A percentile compares a stretch with the other conserved stretches of the same genome.
These are phyloP conservation scores for Lactuca saligna DNA, from an alignment of 129 eudicot genomes.

Conservation along the genomic window DNA sequence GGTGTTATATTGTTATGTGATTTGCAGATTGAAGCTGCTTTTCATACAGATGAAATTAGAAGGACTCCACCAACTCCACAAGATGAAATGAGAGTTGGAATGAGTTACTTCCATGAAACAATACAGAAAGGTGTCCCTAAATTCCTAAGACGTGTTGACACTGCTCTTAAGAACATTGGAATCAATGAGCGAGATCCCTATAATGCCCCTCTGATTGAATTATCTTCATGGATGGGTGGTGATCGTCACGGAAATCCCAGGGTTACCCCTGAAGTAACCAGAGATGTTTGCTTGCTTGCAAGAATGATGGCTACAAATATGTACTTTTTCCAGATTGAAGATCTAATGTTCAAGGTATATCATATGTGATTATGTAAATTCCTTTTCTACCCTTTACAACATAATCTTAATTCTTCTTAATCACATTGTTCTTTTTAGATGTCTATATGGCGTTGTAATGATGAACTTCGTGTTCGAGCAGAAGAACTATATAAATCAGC, in stretches of 20 bases:
- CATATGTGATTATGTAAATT: not conserved
- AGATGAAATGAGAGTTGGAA: constrained; percentile 99
- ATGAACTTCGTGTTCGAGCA: constrained; percentile 86
- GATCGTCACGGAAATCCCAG: constrained; percentile 99
- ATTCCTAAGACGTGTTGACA: constrained; percentile 91
- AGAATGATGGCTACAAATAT: constrained; percentile 99
- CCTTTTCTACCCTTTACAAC: not conserved
- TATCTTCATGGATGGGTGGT: constrained; percentile 99
- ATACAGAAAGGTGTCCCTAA: constrained; percentile 98
- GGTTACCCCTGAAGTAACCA: constrained; percentile 95
- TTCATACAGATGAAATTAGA: constrained; percentile 93
- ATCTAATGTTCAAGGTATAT: constrained; percentile 92
- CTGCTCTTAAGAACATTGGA: constrained; percentile 95
- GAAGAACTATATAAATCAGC: constrained; percentile 70
- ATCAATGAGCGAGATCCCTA: constrained; percentile 95
- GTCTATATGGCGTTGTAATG: constrained; percentile 99
- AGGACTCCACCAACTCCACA: constrained; percentile 95
- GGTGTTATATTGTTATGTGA: not conserved
- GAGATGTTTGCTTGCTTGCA: constrained; percentile 94
- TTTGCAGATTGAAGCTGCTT: constrained; percentile 97
- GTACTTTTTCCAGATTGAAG: constrained; percentile 93
- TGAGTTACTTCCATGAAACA: constrained; percentile 99
- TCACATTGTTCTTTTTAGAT: constrained; percentile 40
- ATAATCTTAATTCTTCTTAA: constrained; percentile 13
- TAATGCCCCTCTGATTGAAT: constrained; percentile 96